These are phyloP conservation scores for Pisolithus marmoratus DNA, from an alignment of 768 basidiomycete genomes.

Conservation along the genomic window DNA sequence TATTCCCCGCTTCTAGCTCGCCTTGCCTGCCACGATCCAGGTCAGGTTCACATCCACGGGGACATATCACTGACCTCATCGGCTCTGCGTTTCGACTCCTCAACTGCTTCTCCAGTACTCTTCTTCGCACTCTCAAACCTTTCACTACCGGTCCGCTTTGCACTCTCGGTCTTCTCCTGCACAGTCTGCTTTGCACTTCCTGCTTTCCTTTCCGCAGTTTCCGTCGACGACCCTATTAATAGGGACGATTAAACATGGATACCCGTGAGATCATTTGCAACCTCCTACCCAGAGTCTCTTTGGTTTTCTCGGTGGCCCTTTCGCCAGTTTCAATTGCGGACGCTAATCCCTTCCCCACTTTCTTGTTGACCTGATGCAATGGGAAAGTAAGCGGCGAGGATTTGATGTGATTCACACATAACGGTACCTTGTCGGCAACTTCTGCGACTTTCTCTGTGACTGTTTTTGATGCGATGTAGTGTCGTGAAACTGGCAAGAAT, in stretches of 20 bases:
- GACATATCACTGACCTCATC: constrained; percentile 1
- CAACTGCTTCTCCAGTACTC: constrained; percentile 1
- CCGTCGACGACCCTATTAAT: constrained; percentile 1
- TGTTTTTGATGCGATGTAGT: constrained; percentile 28
- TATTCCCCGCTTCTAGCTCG: too few relatives aligned
- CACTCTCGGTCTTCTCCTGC: constrained; percentile 8
- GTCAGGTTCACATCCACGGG: too few relatives aligned
- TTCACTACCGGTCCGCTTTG: constrained; percentile 6
- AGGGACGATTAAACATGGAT: background rate
- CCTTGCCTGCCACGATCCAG: too few relatives aligned
- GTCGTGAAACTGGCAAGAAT: constrained; percentile 22
- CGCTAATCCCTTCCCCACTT: constrained; percentile 34
- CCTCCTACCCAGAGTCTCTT: constrained; percentile 29
- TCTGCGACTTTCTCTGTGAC: constrained; percentile 36
- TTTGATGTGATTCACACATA: background rate
- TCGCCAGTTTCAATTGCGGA: constrained; percentile 38
- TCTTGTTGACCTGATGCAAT: constrained; percentile 34
- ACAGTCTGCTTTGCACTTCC: constrained; percentile 1
- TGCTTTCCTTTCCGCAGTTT: background rate
- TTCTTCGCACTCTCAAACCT: constrained; percentile 7
- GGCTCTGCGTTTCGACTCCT: constrained; percentile 3
- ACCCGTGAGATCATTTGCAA: background rate
- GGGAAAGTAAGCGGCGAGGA: background rate
- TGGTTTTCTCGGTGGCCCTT: constrained; percentile 32
- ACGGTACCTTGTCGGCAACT: constrained; percentile 31